Conservation (phyloP, 306 rosid genomes). For the Rubus parviflorus region DNA sequence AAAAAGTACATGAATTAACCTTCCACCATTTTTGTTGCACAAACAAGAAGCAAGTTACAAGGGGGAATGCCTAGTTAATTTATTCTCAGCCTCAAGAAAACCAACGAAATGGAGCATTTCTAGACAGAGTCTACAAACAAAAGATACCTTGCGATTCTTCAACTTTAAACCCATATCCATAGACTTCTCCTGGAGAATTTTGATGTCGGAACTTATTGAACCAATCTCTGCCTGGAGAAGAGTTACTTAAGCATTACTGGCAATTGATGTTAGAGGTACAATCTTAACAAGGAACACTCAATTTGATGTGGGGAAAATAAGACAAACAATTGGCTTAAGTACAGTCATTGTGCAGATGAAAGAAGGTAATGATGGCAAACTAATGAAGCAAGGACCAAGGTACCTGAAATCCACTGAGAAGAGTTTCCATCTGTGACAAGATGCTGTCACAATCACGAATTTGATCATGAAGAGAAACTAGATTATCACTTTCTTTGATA, state of each 20-base stretch:
- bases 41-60: neutral
- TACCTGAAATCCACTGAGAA: slow-evolving; percentile 96
- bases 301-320: neutral
- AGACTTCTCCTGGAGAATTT: slow-evolving; percentile 95
- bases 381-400: slow-evolving; percentile 30
- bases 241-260: slow-evolving; percentile 12
- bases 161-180: slow-evolving; percentile 96
- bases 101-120: neutral
- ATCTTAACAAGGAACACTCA: slow-evolving; percentile 13
- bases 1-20: neutral
- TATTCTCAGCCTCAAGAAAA: neutral
- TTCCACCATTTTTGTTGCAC: neutral
- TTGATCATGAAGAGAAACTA: slow-evolving; percentile 96
- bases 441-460: slow-evolving; percentile 94
- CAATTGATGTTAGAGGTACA: slow-evolving; percentile 7
- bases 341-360: neutral
- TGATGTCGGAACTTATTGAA: slow-evolving; percentile 96
- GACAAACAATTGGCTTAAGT: slow-evolving; percentile 2
- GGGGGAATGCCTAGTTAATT: neutral
- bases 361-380: neutral
- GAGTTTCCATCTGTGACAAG: slow-evolving; percentile 97
- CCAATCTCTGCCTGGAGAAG: slow-evolving; percentile 82
- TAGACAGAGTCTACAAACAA: neutral
- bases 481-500: slow-evolving; percentile 88
- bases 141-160: slow-evolving; percentile 95